These are phyloP conservation scores for Thalassiosira exigua DNA, from an alignment of 352 stramenopile species.

Conservation along the genomic window DNA sequence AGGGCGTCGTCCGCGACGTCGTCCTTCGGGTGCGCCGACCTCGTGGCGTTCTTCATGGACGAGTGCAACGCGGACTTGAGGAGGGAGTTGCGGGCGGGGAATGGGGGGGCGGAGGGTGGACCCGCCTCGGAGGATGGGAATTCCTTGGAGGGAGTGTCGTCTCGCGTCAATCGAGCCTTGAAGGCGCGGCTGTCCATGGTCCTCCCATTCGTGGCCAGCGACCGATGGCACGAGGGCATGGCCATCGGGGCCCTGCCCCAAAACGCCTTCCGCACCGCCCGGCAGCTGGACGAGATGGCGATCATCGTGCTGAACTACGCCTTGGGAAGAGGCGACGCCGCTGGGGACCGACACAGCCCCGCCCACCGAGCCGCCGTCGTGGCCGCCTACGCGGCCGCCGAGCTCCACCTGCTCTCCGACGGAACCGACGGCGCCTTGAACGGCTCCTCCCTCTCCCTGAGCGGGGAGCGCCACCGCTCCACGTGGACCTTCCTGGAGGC, in stretches of 20 bases:
- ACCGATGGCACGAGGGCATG: constrained; percentile 81
- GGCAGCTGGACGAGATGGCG: constrained; percentile 75
- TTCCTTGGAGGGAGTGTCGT: constrained; percentile 2
- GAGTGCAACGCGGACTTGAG: constrained; percentile 60
- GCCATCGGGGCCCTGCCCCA: constrained; percentile 71
- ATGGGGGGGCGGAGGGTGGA: constrained; percentile 3
- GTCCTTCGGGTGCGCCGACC: constrained; percentile 57
- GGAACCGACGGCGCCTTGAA: constrained; percentile 23
- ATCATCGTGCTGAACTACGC: constrained; percentile 58
- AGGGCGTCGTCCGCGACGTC: constrained; percentile 55
- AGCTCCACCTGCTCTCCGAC: constrained; percentile 78
- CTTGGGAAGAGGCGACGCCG: constrained; percentile 7
- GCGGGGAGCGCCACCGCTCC: constrained; percentile 49
- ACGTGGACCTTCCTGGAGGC: constrained; percentile 75
- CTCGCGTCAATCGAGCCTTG: constrained; percentile 56
- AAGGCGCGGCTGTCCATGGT: constrained; percentile 68
- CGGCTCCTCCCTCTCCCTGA: constrained; percentile 46
- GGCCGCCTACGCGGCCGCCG: constrained; percentile 71
- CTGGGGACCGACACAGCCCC: background rate
- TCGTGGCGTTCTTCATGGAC: constrained; percentile 81
- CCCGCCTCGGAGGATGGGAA: constrained; percentile 21
- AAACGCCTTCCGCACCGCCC: constrained; percentile 59
- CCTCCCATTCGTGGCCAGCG: constrained; percentile 58
- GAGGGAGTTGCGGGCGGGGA: constrained; percentile 33
- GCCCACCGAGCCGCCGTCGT: constrained; percentile 60